phyloP scores from a whole-genome alignment of 2,329 filamentous ascomycete genomes.

The Monosporascus sp. region DNA sequence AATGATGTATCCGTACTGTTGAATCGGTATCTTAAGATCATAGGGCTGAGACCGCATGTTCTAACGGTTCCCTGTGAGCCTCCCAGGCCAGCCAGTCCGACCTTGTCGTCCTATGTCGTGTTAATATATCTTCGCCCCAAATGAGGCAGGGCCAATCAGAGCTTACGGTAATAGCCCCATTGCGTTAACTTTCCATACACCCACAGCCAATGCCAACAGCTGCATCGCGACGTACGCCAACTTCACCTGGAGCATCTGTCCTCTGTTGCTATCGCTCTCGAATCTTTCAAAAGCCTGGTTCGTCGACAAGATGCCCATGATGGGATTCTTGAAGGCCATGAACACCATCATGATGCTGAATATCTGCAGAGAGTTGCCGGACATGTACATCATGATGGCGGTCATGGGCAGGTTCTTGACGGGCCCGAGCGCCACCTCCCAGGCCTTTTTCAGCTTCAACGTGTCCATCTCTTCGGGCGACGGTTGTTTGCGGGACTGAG shows the following conservation, averaged over 20 bases:
- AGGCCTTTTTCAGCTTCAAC: constrained; percentile 96
- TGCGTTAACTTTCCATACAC: constrained; percentile 92
- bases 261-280: constrained; percentile 73
- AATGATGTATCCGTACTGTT: not conserved
- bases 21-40: constrained; percentile 23
- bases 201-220: constrained; percentile 73
- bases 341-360: constrained; percentile 99
- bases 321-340: constrained; percentile 96
- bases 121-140: constrained; percentile 20
- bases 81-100: constrained; percentile 99
- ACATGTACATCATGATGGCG: constrained; percentile 99
- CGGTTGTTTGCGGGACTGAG: constrained; percentile 57
- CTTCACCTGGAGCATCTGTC: constrained; percentile 77
- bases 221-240: constrained; percentile 84
- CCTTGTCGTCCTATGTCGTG: constrained; percentile 69
- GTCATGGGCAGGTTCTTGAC: constrained; percentile 97
- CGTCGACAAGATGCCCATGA: constrained; percentile 76
- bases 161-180: constrained; percentile 87
- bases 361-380: constrained; percentile 94
- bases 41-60: constrained; percentile 60
- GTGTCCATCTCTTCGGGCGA: constrained; percentile 86
- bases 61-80: constrained; percentile 61
- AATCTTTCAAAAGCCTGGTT: constrained; percentile 88
- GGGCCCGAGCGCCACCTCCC: constrained; percentile 91
- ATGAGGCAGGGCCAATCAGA: too few species aligned